A percentile compares a stretch with the other conserved stretches of the same genome.
Evolutionary conservation across 2,329 filamentous ascomycete species (phyloP).

Genomic region (Penicillium sp.): DNA sequence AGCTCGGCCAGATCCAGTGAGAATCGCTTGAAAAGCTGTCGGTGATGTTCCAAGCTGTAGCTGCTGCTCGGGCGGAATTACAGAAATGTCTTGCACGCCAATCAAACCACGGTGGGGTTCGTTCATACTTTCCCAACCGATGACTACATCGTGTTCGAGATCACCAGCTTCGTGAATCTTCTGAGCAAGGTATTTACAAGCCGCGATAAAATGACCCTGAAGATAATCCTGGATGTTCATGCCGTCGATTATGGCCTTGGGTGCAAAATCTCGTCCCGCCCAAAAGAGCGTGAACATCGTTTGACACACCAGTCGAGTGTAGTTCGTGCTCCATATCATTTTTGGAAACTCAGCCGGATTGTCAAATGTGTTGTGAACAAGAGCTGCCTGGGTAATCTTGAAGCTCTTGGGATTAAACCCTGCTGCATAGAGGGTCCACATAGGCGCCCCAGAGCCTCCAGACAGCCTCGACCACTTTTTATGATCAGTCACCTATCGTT

Average conservation of each 20-base stretch:
- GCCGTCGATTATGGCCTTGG: constrained; percentile 92
- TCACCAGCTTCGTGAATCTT: constrained; percentile 88
- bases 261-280: constrained; percentile 84
- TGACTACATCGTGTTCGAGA: constrained; percentile 79
- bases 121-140: constrained; percentile 96
- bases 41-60: constrained; percentile 90
- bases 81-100: constrained; percentile 76
- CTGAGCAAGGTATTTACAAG: constrained; percentile 76
- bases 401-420: constrained; percentile 87
- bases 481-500: constrained; percentile 26
- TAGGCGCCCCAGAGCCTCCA: constrained; percentile 89
- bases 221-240: constrained; percentile 96
- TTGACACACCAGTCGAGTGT: constrained; percentile 79
- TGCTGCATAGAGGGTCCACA: constrained; percentile 97
- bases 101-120: constrained; percentile 89
- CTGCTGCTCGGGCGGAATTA: constrained; percentile 82
- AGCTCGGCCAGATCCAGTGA: constrained; percentile 86
- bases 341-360: constrained; percentile 86
- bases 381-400: constrained; percentile 80
- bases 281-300: constrained; percentile 96
- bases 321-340: constrained; percentile 99
- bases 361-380: constrained; percentile 92
- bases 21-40: constrained; percentile 89
- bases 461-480: constrained; percentile 86
- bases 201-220: constrained; percentile 78